Base-by-base conservation (phyloP, 192 early-diverging fungal genomes). In the Backusella tarrabulga region DNA sequence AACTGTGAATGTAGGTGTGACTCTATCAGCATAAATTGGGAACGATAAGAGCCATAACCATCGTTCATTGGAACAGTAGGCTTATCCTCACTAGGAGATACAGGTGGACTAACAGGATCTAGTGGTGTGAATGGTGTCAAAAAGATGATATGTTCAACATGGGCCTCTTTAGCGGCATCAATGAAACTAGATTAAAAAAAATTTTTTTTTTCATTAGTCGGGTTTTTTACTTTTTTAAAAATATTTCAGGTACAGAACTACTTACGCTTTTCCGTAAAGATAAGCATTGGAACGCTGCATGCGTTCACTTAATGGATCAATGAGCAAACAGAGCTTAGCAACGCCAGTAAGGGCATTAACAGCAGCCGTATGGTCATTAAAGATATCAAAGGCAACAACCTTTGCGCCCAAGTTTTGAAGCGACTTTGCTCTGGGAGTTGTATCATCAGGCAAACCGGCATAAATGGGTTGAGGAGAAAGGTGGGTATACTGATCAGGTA, bases 301-400 rank as follows among this genome's bases (percentile, higher is more conserved):
- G 6, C 77, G 79, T 34, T 73, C 76, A 75, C 77, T 78, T n/a
- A 80, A 73, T 35, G 83, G 83, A 73, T 84, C 83, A 71, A 84
- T 67, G 11, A 84, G 67, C 29, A 84, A 63, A 52, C 71, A 72
- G 1, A 84, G 50, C 29, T 84, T 84, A 41, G 73, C 50, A n/a
- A 84, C 75, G n/a, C 74, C 83, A 21, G 78, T 56, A 5, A 84
- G 70, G 3, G 79, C 79, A 4, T 75, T 36, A 0, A 78, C 79
- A 29, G 77, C 79, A 32, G 26, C 52, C 7, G 72, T 29, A 15
- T 72, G 75, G 0, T 80, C 69, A 40, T 75, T 67, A 38, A 81
- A 69, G 40, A 80, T 70, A 74, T 84, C 77, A 74, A 81, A 73
- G 34, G 73, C 74, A 9, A 77, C 67, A 9, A 84, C 50, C 12